Evolutionary conservation across 2,329 filamentous ascomycete genomes (phyloP).

Genomic region (Calonectria fujianensis): DNA sequence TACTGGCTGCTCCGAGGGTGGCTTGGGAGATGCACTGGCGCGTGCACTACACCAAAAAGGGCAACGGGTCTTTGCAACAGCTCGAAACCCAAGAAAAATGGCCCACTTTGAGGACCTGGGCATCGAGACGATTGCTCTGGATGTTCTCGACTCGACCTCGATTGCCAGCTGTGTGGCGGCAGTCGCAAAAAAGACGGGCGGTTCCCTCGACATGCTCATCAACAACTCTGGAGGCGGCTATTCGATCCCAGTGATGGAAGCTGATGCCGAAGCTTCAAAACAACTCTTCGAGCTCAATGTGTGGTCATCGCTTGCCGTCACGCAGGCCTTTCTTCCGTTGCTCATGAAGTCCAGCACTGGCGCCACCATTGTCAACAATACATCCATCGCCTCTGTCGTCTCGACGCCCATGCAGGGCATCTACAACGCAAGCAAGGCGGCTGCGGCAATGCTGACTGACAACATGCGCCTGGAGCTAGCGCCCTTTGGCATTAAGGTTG

Average conservation of each 20-base stretch:
- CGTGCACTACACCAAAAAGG: slow-evolving; percentile 17
- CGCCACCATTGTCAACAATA: slow-evolving; percentile 52
- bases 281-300: slow-evolving; percentile 64
- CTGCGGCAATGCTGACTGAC: slow-evolving; percentile 49
- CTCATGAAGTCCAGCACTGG: slow-evolving; percentile 52
- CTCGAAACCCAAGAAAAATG: slow-evolving; percentile 25
- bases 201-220: slow-evolving; percentile 34
- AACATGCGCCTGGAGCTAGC: slow-evolving; percentile 54
- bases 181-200: slow-evolving; percentile 41
- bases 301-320: slow-evolving; percentile 60
- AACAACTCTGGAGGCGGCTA: slow-evolving; percentile 39
- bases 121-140: slow-evolving; percentile 28
- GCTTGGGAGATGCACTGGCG: slow-evolving; percentile 29
- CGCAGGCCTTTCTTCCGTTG: slow-evolving; percentile 60
- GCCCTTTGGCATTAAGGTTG: slow-evolving; percentile 54
- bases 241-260: slow-evolving; percentile 36
- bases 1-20: slow-evolving; percentile 33
- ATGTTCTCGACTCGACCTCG: slow-evolving; percentile 38
- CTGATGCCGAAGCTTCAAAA: slow-evolving; percentile 39
- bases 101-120: slow-evolving; percentile 9
- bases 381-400: slow-evolving; percentile 41
- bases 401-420: slow-evolving; percentile 37
- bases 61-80: slow-evolving; percentile 21
- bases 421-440: slow-evolving; percentile 55
- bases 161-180: slow-evolving; percentile 49